Percentiles rank a stretch among this genome's conserved stretches.
Conservation (phyloP, 345 rosid species). For the Gossypium herbaceum region DNA sequence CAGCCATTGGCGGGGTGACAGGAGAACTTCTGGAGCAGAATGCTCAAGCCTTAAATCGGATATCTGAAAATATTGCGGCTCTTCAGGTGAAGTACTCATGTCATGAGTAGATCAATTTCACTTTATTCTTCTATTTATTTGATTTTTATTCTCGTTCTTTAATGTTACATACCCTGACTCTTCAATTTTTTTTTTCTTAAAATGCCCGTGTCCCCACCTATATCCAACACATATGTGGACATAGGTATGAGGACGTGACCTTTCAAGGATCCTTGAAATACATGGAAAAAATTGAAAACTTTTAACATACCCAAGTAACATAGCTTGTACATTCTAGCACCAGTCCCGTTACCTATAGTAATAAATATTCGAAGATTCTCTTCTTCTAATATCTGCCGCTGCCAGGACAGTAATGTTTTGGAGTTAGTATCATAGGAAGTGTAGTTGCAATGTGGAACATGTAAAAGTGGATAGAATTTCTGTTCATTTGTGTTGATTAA, state of each 20-base stretch:
- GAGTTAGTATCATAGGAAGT: not conserved
- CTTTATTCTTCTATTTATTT: not conserved
- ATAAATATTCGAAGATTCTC: not conserved
- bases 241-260: not conserved
- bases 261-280: not conserved
- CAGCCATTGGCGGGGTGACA: slow-evolving; percentile 49
- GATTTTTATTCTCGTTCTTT: not conserved
- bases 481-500: not conserved
- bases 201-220: not conserved
- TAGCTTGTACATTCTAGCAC: not conserved
- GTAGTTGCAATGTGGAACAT: not conserved
- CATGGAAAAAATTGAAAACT: not conserved
- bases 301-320: not conserved
- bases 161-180: not conserved
- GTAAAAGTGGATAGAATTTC: not conserved
- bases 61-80: slow-evolving; percentile 49
- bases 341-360: not conserved
- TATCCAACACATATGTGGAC: not conserved
- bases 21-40: slow-evolving; percentile 66
- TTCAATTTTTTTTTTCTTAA: not conserved
- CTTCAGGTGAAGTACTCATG: slow-evolving; percentile 36
- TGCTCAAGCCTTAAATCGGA: slow-evolving; percentile 38
- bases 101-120: slow-evolving; percentile 8
- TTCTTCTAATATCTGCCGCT: not conserved
- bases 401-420: not conserved